These are phyloP conservation scores for Colletotrichum sojae DNA, from an alignment of 2,329 filamentous ascomycete species.

Conservation along the genomic window DNA sequence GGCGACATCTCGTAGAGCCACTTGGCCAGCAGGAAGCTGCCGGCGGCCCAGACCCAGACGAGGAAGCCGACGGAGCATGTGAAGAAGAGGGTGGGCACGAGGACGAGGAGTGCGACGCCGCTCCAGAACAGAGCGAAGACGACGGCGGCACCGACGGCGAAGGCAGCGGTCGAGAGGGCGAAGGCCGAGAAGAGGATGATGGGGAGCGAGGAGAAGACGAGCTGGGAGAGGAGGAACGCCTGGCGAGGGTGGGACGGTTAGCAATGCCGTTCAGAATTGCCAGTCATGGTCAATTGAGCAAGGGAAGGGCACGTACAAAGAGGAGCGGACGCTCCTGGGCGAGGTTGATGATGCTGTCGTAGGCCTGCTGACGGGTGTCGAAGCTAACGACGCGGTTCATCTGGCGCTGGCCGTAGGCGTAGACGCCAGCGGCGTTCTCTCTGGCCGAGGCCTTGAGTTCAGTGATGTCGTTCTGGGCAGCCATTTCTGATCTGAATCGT, in stretches of 20 bases:
- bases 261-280: conserved; percentile 8
- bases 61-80: conserved; percentile 74
- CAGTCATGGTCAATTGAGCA: conserved; percentile 18
- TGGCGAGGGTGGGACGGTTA: conserved; percentile 48
- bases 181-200: conserved; percentile 79
- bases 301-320: conserved; percentile 66
- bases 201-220: conserved; percentile 76
- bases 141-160: conserved; percentile 74
- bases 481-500: conserved; percentile 2
- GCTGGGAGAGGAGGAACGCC: conserved; percentile 78
- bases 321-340: conserved; percentile 77
- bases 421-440: conserved; percentile 53
- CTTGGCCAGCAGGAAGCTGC: conserved; percentile 66
- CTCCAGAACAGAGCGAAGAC: conserved; percentile 78
- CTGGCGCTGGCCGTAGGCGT: conserved; percentile 59
- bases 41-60: conserved; percentile 77
- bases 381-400: conserved; percentile 71
- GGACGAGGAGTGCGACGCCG: conserved; percentile 75
- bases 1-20: conserved; percentile 60
- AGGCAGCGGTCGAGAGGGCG: conserved; percentile 71
- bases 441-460: conserved; percentile 47
- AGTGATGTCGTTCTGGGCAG: conserved; percentile 39
- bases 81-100: conserved; percentile 78
- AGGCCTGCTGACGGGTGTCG: conserved; percentile 69
- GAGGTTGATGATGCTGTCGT: conserved; percentile 68